Percentiles rank a stretch among this genome's conserved stretches.
phyloP scores from a whole-genome alignment of 306 rosid species.

The Purshia tridentata region DNA sequence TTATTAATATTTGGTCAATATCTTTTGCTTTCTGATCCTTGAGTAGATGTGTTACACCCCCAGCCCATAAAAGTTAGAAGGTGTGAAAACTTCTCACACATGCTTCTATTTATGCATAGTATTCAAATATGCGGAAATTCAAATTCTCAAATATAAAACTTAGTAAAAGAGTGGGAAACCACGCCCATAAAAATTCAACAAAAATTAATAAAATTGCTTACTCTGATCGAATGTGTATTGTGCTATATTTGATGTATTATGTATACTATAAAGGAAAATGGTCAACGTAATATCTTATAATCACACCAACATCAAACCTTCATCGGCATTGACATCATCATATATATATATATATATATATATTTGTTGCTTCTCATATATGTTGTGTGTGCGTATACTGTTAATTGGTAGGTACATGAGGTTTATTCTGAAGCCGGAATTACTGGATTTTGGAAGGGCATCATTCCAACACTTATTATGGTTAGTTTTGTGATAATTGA shows the following conservation, averaged over 20 bases:
- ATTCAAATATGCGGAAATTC: background rate
- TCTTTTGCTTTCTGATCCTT: background rate
- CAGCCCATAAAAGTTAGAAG: background rate
- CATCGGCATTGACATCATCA: background rate
- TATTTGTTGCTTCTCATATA: background rate
- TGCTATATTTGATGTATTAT: background rate
- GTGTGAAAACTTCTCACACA: background rate
- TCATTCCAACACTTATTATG: conserved; percentile 80
- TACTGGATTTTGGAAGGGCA: conserved; percentile 85
- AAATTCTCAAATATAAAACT: background rate
- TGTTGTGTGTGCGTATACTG: conserved; percentile 2
- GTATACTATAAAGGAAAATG: background rate
- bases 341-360: no score
- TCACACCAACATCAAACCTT: no score
- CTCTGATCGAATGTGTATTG: no score
- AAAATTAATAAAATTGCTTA: background rate
- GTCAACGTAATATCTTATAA: background rate
- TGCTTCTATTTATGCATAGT: background rate
- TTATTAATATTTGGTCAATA: background rate
- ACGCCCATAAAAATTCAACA: background rate
- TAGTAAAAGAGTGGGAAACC: background rate
- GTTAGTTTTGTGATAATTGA: conserved; percentile 39
- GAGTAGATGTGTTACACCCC: background rate
- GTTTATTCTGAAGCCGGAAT: conserved; percentile 64
- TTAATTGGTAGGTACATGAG: conserved; percentile 49